Evolutionary conservation across 2,329 filamentous ascomycete species (phyloP), one percentile per base, ranked within the genome.

Genomic region (Fusarium goolgardi): DNA sequence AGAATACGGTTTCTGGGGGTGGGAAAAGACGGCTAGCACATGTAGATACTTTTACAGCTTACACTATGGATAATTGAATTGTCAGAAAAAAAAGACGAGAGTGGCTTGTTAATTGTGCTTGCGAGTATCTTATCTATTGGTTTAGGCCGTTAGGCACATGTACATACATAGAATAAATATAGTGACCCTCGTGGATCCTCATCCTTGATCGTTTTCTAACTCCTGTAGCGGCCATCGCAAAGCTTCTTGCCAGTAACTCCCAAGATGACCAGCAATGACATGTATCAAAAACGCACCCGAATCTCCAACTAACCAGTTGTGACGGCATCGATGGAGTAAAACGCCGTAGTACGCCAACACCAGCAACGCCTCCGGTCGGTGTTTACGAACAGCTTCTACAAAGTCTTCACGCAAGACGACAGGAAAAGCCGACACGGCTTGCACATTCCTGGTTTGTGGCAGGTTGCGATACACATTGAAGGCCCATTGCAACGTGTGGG

Each of bases 281-380:
- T 71, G 68, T 31, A 80, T 71, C 37, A 80, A 45, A 43, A 71
- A 72, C 0, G 73, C 71, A 2, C 78, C 78, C 4, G 74, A 74
- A 50, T 73, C 71, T 7, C 74, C 78, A 65, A 82, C 76, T 27
- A 81, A 73, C 82, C 82, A 84, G 35, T 75, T 71, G 6, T 71
- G 61, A 11, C 78, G 74, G 40, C 77, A 79, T 16, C 75, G 76
- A 61, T 84, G 80, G n/a, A 85, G 73, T 41, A 86, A 67, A 6
- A 84, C 78, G 13, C 82, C 83, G 59, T 84, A 85, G 66, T 85
- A 80, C 8, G 82, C 83, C 23, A 86, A 72, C 9, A 86, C 78
- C 13, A 84, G 75, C 25, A 86, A 73, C 10, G 81, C 81, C 47
- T 81, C 80, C 1, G 81, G 79, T 1, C 75, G 74, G n/a, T 76